Evolutionary conservation across 2,329 filamentous ascomycete species (phyloP).

Genomic region (Colletotrichum gloeosporioides): DNA sequence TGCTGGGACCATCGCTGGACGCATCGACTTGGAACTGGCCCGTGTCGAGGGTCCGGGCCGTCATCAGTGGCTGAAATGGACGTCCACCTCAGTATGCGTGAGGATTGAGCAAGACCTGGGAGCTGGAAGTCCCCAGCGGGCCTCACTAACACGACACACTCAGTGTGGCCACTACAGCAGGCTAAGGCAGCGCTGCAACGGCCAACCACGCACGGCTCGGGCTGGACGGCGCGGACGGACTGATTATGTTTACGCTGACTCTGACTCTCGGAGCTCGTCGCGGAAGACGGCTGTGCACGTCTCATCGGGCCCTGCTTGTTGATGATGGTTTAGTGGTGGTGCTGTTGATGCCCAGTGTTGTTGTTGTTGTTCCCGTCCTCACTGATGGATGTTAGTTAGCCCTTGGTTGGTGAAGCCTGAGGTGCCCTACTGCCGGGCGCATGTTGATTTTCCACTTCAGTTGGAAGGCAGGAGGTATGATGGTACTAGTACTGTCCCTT

Average conservation of each 20-base stretch:
- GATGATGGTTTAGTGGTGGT: not conserved
- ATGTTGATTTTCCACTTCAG: not conserved
- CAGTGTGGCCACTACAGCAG: not conserved
- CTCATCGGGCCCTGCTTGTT: not conserved
- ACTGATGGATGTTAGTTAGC: not conserved
- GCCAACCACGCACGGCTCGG: not conserved
- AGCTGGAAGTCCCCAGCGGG: not conserved
- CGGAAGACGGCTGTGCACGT: slow-evolving; percentile 18
- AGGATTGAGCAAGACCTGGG: too few relatives aligned
- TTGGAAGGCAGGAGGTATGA: not conserved
- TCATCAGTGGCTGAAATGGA: not conserved
- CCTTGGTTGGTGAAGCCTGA: not conserved
- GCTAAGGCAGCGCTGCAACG: not conserved
- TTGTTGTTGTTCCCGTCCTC: not conserved
- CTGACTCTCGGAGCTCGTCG: slow-evolving; percentile 13
- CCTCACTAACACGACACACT: not conserved
- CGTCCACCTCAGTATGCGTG: not conserved
- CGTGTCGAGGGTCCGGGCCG: not conserved
- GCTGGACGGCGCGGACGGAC: not conserved
- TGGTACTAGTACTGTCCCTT: not conserved
- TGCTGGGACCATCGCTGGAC: not conserved
- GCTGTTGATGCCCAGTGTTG: not conserved
- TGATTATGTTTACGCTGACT: not conserved
- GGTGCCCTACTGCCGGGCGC: not conserved
- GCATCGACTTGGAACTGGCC: not conserved